Evolutionary conservation across 1,139 yeast species (phyloP), one percentile per base, ranked within the genome.

Genomic region (Diutina scorzettiae): DNA sequence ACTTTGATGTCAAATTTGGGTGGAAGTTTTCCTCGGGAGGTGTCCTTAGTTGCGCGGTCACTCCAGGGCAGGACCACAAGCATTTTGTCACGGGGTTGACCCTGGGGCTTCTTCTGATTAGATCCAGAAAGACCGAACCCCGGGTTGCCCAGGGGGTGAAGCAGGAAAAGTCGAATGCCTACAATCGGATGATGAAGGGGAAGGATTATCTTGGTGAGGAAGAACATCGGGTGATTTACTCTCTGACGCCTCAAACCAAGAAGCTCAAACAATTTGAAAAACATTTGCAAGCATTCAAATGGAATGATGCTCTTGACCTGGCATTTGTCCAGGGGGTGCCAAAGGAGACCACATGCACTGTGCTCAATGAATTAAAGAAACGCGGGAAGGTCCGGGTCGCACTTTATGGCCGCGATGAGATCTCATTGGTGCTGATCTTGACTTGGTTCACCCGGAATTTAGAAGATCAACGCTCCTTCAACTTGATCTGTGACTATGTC

Each of bases 61-160:
- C 96, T 8, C 97, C 97, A 18, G 24, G 28, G 7, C 18, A 14
- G 14, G 50, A 54, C 46, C 80, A 79, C 52, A 83, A 83, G 62
- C 97, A 91, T 64, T 73, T 91, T 49, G 96, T 85, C 30, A 85
- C 94, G n/a, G 98, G 98, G 43, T 71, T 91, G 51, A 81, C 93
- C 7, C 80, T 94, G 2, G 98, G 98, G 7, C 69, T 91, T 47
- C 65, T 91, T 43, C 81, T 95, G 3, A 81, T 91, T 43, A 75
- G 97, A 56, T 89, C 98, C 0, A 74, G 94, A 54, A 83, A 83
- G 60, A 75, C 85, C 9, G 71, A 74, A 51, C 76, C 81, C 37
- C 5, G 17, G 9, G 78, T 66, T 29, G 63, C 64, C 46, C 77
- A 69, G 51, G 70, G 65, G 23, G 19, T 23, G 11, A 71, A 69